Conservation (phyloP, 1,284 basidiomycete genomes). For the Quambalaria eucalypti region DNA sequence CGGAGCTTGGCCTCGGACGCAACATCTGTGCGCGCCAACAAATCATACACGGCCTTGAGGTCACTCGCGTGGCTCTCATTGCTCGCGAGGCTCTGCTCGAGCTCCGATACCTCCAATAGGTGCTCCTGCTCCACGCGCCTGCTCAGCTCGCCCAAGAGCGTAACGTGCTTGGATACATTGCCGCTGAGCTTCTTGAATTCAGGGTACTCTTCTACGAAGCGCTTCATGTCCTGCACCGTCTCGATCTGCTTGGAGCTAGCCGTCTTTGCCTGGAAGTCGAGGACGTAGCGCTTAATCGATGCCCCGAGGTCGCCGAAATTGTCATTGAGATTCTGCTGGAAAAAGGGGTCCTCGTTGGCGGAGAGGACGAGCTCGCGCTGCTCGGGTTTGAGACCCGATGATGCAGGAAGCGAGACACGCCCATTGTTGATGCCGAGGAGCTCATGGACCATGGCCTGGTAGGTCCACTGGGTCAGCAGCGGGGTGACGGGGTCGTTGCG, state of each 20-base stretch:
- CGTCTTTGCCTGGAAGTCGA: conserved; percentile 74
- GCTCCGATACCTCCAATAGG: conserved; percentile 72
- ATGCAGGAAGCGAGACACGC: conserved; percentile 70
- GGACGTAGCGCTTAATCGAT: conserved; percentile 83
- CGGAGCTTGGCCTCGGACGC: conserved; percentile 75
- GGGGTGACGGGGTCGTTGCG: conserved; percentile 97
- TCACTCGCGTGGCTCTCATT: conserved; percentile 73
- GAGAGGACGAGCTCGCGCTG: conserved; percentile 83
- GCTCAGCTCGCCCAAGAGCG: conserved; percentile 89
- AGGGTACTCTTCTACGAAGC: conserved; percentile 94
- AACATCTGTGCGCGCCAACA: conserved; percentile 56
- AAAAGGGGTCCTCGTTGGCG: conserved; percentile 85
- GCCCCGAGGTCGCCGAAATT: conserved; percentile 97
- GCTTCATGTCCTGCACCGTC: conserved; percentile 68
- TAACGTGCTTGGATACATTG: conserved; percentile 97
- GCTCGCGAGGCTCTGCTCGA: conserved; percentile 90
- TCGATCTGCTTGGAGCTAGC: conserved; percentile 76
- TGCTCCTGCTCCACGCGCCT: conserved; percentile 73
- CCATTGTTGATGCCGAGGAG: conserved; percentile 88
- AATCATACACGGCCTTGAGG: conserved; percentile 53
- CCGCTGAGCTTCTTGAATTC: conserved; percentile 92
- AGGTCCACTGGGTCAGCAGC: conserved; percentile 96
- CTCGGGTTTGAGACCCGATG: conserved; percentile 80
- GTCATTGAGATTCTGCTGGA: conserved; percentile 77
- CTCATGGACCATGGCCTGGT: conserved; percentile 99